Percentiles rank a stretch among this genome's conserved stretches.
phyloP scores from a whole-genome alignment of 768 basidiomycete species.

The Phylloporus rhodoxanthus region DNA sequence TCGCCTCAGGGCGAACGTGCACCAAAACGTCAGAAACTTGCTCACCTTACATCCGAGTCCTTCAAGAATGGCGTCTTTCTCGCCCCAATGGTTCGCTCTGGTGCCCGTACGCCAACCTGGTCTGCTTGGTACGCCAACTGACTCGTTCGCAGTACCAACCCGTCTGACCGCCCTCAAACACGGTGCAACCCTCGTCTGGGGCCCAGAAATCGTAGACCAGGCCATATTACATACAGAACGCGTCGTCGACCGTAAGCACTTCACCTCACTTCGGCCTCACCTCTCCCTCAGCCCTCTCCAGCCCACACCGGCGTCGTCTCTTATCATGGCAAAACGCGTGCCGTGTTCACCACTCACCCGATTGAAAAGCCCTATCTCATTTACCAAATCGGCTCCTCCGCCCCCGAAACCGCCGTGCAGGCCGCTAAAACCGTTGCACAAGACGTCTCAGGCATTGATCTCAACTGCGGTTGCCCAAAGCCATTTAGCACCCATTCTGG shows the following conservation, averaged over 20 bases:
- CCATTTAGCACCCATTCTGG: constrained; percentile 91
- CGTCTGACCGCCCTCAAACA: constrained; percentile 84
- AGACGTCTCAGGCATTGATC: constrained; percentile 91
- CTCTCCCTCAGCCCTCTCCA: constrained; percentile 28
- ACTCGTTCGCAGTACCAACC: constrained; percentile 60
- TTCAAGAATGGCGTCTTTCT: constrained; percentile 89
- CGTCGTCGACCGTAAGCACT: constrained; percentile 73
- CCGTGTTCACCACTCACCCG: constrained; percentile 90
- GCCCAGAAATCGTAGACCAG: constrained; percentile 94
- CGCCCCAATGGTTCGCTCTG: constrained; percentile 98
- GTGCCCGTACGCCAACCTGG: constrained; percentile 57
- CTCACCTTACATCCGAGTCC: constrained; percentile 60
- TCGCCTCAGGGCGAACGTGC: constrained; percentile 31
- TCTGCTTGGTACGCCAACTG: neutral
- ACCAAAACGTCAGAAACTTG: constrained; percentile 50
- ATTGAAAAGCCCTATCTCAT: constrained; percentile 91
- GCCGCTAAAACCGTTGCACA: constrained; percentile 82
- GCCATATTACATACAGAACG: constrained; percentile 85
- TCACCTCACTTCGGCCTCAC: neutral
- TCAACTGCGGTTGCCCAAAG: constrained; percentile 97
- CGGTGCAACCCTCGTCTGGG: constrained; percentile 93
- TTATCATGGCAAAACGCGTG: constrained; percentile 75
- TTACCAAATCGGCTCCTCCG: constrained; percentile 90
- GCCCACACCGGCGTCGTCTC: constrained; percentile 83
- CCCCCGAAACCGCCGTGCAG: constrained; percentile 86